Evolutionary conservation across 75 land plant species (phyloP), one percentile per base, ranked within the genome.

Genomic region (Isoetes taiwanensis): DNA sequence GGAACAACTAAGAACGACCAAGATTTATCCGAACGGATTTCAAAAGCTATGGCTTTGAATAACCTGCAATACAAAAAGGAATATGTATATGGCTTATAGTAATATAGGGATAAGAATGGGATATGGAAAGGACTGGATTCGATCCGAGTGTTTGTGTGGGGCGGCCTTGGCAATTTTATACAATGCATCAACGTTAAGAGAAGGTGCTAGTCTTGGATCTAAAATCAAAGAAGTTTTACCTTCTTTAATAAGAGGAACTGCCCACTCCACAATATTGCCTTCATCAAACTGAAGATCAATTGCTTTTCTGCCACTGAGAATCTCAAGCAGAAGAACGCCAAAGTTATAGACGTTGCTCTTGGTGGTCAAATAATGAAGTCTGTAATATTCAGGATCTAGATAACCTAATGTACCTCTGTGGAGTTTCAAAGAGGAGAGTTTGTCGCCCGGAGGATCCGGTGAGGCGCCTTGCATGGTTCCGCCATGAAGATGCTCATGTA

Each of bases 321-420:
- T 80, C 52, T 87, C 90, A 27, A 87, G 35, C 0, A 87, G 69
- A n/a, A 87, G 60, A 11, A 87, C 94, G 0, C 94, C 94, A 43
- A 87, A 87, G 74, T 85, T 87, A 54, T 84, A 87, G 0, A 87
- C 90, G 54, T 87, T 90, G 4, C 85, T 81, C 39, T 87, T 87
- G 12, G 82, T 87, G 1, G 94, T 84, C 23, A 87, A 73, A 35
- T 87, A 87, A 41, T 87, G 94, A 31, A 87, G 79, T 12, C 90
- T 55, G 57, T 84, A 87, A 41, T 87, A 87, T 55, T 87, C 94
- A 1, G 90, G 89, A 38, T 87, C 94, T 8, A 84, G 69, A 43
- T 87, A 87, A 0, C 94, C 94, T 2, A 87, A 63, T 0, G 94
- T 87, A 2, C 94, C 94, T 0, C 90, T 85, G 1, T 89, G 94